Conservation (phyloP, 805 yeast genomes). For the Candida schatavii region DNA sequence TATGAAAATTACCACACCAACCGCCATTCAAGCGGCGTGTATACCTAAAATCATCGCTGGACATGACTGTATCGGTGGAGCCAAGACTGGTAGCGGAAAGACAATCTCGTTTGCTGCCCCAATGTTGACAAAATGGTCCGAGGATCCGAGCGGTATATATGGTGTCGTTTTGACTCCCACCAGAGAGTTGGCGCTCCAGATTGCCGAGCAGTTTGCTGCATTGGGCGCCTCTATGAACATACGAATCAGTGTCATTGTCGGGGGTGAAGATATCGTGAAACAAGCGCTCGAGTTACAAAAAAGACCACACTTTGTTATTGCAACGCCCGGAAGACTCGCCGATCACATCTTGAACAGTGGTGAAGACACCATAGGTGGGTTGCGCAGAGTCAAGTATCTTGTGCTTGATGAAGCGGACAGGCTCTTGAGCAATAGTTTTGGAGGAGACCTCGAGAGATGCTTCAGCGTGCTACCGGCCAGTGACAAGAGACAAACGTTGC, state of each 20-base stretch:
- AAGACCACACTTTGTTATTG: slow-evolving; percentile 91
- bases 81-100: slow-evolving; percentile 97
- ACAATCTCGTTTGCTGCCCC: slow-evolving; percentile 98
- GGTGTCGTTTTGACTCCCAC: slow-evolving; percentile 91
- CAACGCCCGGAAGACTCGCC: slow-evolving; percentile 96
- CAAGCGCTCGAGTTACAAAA: slow-evolving; percentile 80
- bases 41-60: slow-evolving; percentile 84
- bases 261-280: slow-evolving; percentile 91
- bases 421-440: slow-evolving; percentile 77
- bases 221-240: slow-evolving; percentile 87
- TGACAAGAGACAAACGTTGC: slow-evolving; percentile 73
- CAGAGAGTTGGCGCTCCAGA: slow-evolving; percentile 91
- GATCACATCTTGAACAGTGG: slow-evolving; percentile 88
- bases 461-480: slow-evolving; percentile 70
- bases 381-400: slow-evolving; percentile 72
- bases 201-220: slow-evolving; percentile 94
- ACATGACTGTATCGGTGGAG: slow-evolving; percentile 95
- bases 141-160: slow-evolving; percentile 89
- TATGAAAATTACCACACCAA: slow-evolving; percentile 81
- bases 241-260: slow-evolving; percentile 79
- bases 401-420: slow-evolving; percentile 97
- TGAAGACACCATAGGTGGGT: slow-evolving; percentile 78
- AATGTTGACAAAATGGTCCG: slow-evolving; percentile 90
- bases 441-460: slow-evolving; percentile 72
- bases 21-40: slow-evolving; percentile 83